These are phyloP conservation scores for Ampelocalamus luodianensis DNA, from an alignment of 176 grass and related monocot genomes.

Conservation along the genomic window DNA sequence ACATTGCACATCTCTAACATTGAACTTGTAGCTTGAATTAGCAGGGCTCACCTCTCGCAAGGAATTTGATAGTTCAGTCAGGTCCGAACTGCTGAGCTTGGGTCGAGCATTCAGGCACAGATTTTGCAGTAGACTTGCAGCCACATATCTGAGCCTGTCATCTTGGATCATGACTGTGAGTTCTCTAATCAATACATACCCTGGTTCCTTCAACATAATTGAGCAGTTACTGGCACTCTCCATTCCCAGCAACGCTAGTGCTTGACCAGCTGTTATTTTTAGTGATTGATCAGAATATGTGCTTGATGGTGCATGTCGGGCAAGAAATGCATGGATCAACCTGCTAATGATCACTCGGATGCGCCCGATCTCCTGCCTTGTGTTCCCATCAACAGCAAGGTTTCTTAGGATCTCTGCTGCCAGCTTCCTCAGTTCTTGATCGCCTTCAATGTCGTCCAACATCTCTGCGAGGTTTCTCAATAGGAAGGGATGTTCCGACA, in stretches of 20 bases:
- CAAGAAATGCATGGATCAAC: neutral
- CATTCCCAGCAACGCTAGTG: neutral
- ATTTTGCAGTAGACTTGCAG: neutral
- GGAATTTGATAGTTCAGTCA: neutral
- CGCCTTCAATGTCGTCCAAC: neutral
- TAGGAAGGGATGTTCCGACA: neutral
- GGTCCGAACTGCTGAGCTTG: neutral
- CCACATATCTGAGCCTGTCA: neutral
- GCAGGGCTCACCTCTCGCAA: neutral
- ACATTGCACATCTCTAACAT: too few relatives aligned
- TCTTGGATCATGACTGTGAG: neutral
- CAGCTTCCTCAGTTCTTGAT: neutral
- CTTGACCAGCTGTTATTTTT: neutral
- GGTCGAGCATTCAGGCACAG: neutral
- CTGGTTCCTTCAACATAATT: neutral
- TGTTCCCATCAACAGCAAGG: neutral
- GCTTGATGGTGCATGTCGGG: neutral
- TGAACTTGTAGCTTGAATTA: too few relatives aligned
- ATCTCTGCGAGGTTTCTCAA: slow-evolving; percentile 12
- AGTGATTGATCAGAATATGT: neutral
- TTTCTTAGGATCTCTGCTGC: neutral
- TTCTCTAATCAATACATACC: neutral
- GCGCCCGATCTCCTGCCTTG: neutral
- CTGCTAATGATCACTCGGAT: neutral
- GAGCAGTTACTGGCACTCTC: neutral